Evolutionary conservation across 2,329 filamentous ascomycete genomes (phyloP).

Genomic region (Monosporascus sp.): DNA sequence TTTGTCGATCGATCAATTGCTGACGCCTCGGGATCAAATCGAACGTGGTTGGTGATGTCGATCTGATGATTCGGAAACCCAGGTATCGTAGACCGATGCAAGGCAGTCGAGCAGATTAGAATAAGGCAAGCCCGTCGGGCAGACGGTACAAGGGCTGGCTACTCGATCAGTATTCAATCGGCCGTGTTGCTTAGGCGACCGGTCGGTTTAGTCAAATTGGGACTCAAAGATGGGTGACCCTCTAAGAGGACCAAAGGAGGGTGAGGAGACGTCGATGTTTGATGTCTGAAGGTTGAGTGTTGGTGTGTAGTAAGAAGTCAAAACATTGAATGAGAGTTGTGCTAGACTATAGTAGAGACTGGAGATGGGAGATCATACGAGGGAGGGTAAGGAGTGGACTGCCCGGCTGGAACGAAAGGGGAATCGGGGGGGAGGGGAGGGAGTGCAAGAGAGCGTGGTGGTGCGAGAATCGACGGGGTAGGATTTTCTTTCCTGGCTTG

Average conservation of each 20-base stretch:
- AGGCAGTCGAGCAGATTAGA: no score
- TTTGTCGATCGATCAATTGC: neutral
- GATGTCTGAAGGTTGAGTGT: slow-evolving; percentile 2
- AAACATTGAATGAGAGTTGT: slow-evolving; percentile 19
- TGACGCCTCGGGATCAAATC: neutral
- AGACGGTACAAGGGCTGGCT: no score
- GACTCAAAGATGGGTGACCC: no score
- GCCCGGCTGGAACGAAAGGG: slow-evolving; percentile 15
- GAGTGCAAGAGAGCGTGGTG: neutral
- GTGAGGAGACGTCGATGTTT: slow-evolving; percentile 4
- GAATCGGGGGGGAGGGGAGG: slow-evolving; percentile 6
- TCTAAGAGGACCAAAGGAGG: neutral
- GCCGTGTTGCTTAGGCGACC: no score
- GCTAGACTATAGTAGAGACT: slow-evolving; percentile 1
- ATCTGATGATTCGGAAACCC: no score
- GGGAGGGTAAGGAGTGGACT: slow-evolving; percentile 22
- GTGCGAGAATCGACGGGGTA: neutral
- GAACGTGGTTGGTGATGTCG: no score
- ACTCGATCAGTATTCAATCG: no score
- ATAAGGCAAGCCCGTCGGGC: no score
- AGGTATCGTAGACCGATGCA: no score
- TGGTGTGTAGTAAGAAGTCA: slow-evolving; percentile 11
- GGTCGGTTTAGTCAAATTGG: no score
- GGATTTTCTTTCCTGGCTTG: neutral
- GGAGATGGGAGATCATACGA: slow-evolving; percentile 13